Base-by-base conservation (phyloP, 2,329 filamentous ascomycete genomes). In the Sarocladium oryzae region DNA sequence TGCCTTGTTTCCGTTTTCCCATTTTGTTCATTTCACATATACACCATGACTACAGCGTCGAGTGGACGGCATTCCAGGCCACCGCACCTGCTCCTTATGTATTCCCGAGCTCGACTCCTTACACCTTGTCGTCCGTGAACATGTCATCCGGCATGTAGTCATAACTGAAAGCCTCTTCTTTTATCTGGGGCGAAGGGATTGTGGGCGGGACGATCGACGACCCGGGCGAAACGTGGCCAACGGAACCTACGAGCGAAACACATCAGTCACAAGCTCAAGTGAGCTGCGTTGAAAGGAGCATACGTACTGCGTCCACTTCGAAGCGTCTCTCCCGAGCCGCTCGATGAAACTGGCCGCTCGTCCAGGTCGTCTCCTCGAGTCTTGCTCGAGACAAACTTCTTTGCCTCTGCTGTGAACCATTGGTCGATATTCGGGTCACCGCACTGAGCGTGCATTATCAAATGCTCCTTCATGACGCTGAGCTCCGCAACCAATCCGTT, bases 331-430 rank as follows among this genome's bases (percentile, higher is more conserved):
- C 43, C 43, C 9, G 43, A 48, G 6, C 26, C 43, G 28, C 28
- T 48, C 10, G 43, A 48, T 33, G 26, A 33, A 20, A 26, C 26
- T 13, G 43, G 43, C 3, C 43, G 26, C 26, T n/a, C 50, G 21
- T 24, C 43, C 4, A n/a, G n/a, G n/a, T 32, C 43, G 15, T 48
- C 43, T 15, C 18, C 26, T 33, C 43, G 7, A 9, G 49, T 52
- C 35, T 60, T 58, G 3, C 57, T 59, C 26, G 71, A 62, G 4
- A 78, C 74, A 52, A 76, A 76, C n/a, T 63, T 68, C 45, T 66
- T 69, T 2, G 77, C 77, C 60, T 79, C 74, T 51, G 69, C 74
- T 49, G 76, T 69, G 36, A 81, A 67, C 77, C 77, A 81, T 18
- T 66, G 63, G 53, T 78, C 66, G 56, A 81, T 80, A 52, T 77